Conservation (phyloP, 495 filamentous ascomycete species). For the Diplogelasinospora grovesii region DNA sequence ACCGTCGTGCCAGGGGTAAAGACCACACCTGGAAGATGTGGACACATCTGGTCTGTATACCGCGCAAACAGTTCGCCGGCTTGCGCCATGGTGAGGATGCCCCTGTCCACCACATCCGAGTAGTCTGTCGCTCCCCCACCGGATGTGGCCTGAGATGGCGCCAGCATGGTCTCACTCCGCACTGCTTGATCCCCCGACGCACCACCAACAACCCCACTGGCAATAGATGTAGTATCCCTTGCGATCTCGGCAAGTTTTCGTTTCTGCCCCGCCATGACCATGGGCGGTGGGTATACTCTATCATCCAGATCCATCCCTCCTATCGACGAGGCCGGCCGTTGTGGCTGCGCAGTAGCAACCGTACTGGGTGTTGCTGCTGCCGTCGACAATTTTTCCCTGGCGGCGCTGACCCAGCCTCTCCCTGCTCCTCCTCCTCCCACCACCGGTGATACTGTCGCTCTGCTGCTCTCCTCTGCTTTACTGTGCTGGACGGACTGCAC, state of each 20-base stretch:
- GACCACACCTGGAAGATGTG: slow-evolving; percentile 71
- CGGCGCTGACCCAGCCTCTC: too few species aligned
- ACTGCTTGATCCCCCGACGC: too few species aligned
- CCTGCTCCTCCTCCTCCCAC: too few species aligned
- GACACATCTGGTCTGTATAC: slow-evolving; percentile 62
- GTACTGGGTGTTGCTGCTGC: slow-evolving; percentile 1
- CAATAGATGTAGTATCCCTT: too few species aligned
- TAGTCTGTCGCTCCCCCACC: too few species aligned
- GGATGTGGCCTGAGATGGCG: too few species aligned
- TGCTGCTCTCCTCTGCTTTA: too few species aligned
- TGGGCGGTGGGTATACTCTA: slow-evolving; percentile 22
- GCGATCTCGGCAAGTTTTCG: slow-evolving; percentile 37
- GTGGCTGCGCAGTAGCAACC: too few species aligned
- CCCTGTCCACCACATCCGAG: slow-evolving; percentile 64
- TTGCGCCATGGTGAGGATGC: slow-evolving; percentile 54
- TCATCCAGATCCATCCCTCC: slow-evolving; percentile 16
- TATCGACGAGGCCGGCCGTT: too few species aligned
- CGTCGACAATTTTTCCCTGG: slow-evolving; percentile 1
- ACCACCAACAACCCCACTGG: slow-evolving; percentile 12
- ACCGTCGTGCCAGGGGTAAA: slow-evolving; percentile 62
- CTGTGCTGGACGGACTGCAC: too few species aligned
- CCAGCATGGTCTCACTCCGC: too few species aligned
- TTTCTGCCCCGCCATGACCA: slow-evolving; percentile 40
- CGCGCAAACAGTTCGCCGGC: slow-evolving; percentile 61
- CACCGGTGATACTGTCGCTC: too few species aligned